These are phyloP conservation scores for Ascobolus immersus DNA, from an alignment of 495 filamentous ascomycete species.

Conservation along the genomic window DNA sequence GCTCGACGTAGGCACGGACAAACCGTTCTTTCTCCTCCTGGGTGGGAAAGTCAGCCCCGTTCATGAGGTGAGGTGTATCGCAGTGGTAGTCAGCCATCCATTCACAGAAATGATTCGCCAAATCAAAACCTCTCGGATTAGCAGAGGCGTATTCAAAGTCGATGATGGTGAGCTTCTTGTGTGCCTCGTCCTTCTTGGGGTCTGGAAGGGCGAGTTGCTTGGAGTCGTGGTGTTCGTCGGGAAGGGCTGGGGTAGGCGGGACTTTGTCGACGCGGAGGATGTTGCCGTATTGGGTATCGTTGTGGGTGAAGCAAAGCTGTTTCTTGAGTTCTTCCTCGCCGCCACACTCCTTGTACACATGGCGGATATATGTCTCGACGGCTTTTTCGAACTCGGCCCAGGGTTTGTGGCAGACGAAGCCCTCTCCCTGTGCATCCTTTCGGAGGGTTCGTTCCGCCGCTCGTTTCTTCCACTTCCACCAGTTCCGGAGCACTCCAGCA, in stretches of 20 bases:
- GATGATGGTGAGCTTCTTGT: conserved; percentile 88
- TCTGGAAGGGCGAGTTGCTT: conserved; percentile 61
- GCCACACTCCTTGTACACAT: conserved; percentile 47
- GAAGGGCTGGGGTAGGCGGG: no score
- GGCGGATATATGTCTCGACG: conserved; percentile 53
- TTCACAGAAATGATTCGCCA: conserved; percentile 91
- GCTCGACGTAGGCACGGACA: conserved; percentile 62
- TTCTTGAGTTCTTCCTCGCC: conserved; percentile 37
- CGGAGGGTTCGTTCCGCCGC: conserved; percentile 38
- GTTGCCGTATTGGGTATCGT: conserved; percentile 98
- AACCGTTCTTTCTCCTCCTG: conserved; percentile 61
- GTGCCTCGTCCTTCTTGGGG: conserved; percentile 70
- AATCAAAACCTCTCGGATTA: conserved; percentile 67
- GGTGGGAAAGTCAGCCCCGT: conserved; percentile 46
- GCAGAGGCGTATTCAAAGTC: conserved; percentile 96
- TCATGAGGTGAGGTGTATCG: conserved; percentile 34
- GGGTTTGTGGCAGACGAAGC: conserved; percentile 57
- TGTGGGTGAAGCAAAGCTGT: conserved; percentile 78
- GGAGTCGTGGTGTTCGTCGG: no score
- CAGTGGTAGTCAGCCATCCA: conserved; percentile 95
- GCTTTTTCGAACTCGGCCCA: conserved; percentile 55
- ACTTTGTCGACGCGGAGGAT: no score
- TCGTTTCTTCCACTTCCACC: conserved; percentile 79
- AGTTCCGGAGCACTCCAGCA: conserved; percentile 67
- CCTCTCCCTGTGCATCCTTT: conserved; percentile 31